phyloP scores from a whole-genome alignment of 257 asterid genomes.

The Nicotiana tomentosiformis region DNA sequence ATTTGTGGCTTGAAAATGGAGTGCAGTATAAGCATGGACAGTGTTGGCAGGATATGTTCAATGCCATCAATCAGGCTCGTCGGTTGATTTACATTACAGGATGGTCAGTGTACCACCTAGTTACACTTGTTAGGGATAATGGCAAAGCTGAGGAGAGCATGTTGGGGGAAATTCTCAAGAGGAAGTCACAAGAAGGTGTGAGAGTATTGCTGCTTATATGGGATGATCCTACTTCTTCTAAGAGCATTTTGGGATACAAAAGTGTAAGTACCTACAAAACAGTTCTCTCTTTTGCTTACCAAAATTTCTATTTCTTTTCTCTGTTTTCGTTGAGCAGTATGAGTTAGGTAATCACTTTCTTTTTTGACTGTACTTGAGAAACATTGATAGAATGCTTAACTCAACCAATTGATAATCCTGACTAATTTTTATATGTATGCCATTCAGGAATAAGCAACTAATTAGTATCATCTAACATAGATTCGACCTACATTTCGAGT shows the following conservation, averaged over 20 bases:
- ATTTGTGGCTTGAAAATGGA: conserved; percentile 40
- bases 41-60: conserved; percentile 79
- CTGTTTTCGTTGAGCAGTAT: neutral
- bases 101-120: conserved; percentile 84
- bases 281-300: neutral
- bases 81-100: conserved; percentile 77
- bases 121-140: conserved; percentile 68
- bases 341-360: neutral
- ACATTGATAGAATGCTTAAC: neutral
- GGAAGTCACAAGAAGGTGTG: conserved; percentile 91
- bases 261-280: conserved; percentile 48
- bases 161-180: conserved; percentile 75
- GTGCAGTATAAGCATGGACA: conserved; percentile 36
- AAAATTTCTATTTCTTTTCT: neutral
- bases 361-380: neutral
- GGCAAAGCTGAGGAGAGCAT: conserved; percentile 27
- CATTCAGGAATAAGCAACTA: neutral
- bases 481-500: neutral
- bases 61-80: conserved; percentile 70
- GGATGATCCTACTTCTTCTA: conserved; percentile 97
- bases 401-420: neutral
- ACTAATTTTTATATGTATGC: neutral
- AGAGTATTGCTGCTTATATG: conserved; percentile 81
- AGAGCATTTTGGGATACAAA: conserved; percentile 73
- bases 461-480: neutral